Evolutionary conservation across 192 early-diverging fungal genomes (phyloP).

Genomic region (Umbelopsis isabellina): DNA sequence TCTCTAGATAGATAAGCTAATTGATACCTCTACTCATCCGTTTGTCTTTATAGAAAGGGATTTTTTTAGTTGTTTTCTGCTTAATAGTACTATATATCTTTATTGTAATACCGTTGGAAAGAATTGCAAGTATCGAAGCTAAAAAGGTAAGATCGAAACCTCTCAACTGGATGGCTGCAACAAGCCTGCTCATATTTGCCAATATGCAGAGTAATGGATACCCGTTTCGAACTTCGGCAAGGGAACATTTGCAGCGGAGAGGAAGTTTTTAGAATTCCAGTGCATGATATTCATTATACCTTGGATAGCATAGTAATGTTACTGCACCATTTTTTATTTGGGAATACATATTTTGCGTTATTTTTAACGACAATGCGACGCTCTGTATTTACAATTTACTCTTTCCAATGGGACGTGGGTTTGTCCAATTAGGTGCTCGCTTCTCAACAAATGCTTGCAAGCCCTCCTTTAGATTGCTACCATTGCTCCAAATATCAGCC

Average conservation of each 20-base stretch:
- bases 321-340: background rate
- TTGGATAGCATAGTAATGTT: conserved; percentile 2
- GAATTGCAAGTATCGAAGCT: conserved; percentile 1
- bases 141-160: background rate
- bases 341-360: background rate
- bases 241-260: conserved; percentile 23
- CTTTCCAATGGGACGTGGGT: conserved; percentile 22
- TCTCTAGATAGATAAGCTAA: background rate
- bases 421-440: conserved; percentile 41
- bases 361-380: background rate
- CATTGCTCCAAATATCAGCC: conserved; percentile 22
- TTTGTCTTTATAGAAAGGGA: background rate
- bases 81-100: conserved; percentile 16
- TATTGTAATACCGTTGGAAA: conserved; percentile 20
- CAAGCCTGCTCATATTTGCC: background rate
- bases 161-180: too few relatives aligned
- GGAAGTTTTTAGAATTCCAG: background rate
- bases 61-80: background rate
- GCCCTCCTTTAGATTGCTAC: conserved; percentile 41
- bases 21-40: background rate
- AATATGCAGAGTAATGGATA: conserved; percentile 12
- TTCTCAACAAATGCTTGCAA: conserved; percentile 46
- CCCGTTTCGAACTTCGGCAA: conserved; percentile 19
- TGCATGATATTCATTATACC: background rate
- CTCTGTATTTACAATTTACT: conserved; percentile 26